Percentiles rank a stretch among this genome's conserved stretches.
phyloP scores from a whole-genome alignment of 2,329 filamentous ascomycete genomes.

The Colletotrichum somersetense region DNA sequence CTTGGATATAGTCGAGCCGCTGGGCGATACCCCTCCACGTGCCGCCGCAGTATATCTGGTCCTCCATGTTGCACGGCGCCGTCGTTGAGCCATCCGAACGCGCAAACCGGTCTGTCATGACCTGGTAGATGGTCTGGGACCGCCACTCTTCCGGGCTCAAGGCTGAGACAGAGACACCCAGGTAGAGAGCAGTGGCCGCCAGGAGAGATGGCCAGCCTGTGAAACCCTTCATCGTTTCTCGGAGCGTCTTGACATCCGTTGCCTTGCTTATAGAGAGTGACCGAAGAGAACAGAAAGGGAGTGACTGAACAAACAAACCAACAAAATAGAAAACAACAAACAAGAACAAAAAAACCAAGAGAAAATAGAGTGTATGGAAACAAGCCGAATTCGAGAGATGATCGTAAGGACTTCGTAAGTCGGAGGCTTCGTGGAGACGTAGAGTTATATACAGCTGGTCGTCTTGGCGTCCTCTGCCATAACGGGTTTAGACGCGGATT shows the following conservation, averaged over 20 bases:
- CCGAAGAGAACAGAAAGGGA: slow-evolving; percentile 29
- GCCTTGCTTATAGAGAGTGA: slow-evolving; percentile 26
- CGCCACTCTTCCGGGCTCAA: slow-evolving; percentile 59
- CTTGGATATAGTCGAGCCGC: slow-evolving; percentile 73
- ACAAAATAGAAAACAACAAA: neutral
- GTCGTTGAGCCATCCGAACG: slow-evolving; percentile 60
- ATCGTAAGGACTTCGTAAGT: slow-evolving; percentile 13
- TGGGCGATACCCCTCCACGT: slow-evolving; percentile 70
- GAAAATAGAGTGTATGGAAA: slow-evolving; percentile 35
- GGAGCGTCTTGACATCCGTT: neutral
- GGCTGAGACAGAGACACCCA: slow-evolving; percentile 19
- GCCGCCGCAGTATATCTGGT: slow-evolving; percentile 70
- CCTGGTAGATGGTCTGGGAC: slow-evolving; percentile 69
- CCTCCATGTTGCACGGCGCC: slow-evolving; percentile 55
- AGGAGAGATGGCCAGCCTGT: slow-evolving; percentile 6
- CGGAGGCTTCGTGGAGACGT: slow-evolving; percentile 14
- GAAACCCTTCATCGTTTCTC: slow-evolving; percentile 24
- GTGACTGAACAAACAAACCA: slow-evolving; percentile 14
- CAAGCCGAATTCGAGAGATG: slow-evolving; percentile 11
- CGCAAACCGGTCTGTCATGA: slow-evolving; percentile 68
- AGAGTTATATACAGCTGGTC: slow-evolving; percentile 24
- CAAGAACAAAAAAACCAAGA: slow-evolving; percentile 9
- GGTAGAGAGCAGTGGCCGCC: slow-evolving; percentile 20
- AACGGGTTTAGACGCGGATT: slow-evolving; percentile 1
- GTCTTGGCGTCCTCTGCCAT: slow-evolving; percentile 3